These are phyloP conservation scores for Phialophora tarda DNA, from an alignment of 2,329 filamentous ascomycete genomes.

Conservation along the genomic window DNA sequence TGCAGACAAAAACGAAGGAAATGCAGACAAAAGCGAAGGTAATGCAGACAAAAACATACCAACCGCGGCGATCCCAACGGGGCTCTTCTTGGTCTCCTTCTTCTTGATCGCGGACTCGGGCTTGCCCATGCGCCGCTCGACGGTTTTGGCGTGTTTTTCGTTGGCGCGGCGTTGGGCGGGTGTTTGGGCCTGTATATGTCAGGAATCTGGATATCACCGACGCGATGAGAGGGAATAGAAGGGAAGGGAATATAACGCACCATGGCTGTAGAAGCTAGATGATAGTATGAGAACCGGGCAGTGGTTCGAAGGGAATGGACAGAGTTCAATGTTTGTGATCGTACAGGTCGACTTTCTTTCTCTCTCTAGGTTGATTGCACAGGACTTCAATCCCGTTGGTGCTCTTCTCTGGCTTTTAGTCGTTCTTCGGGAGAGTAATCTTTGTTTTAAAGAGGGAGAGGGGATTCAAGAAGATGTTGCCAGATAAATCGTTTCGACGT, in stretches of 20 bases:
- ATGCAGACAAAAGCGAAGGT: not conserved
- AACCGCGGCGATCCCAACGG: slow-evolving; percentile 64
- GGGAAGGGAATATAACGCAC: not conserved
- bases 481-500: not conserved
- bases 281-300: not conserved
- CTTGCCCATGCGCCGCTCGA: slow-evolving; percentile 66
- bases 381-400: not conserved
- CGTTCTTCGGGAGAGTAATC: not conserved
- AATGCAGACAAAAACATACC: slow-evolving; percentile 50
- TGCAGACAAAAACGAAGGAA: not conserved
- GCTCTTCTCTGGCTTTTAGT: not conserved
- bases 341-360: not conserved
- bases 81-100: slow-evolving; percentile 58
- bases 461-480: not conserved
- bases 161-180: slow-evolving; percentile 70
- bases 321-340: not conserved
- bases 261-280: not conserved
- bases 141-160: slow-evolving; percentile 63
- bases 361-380: not conserved
- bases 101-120: slow-evolving; percentile 51
- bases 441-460: not conserved
- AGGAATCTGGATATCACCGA: not conserved
- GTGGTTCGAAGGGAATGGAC: not conserved
- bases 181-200: slow-evolving; percentile 56
- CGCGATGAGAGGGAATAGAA: not conserved